phyloP scores from a whole-genome alignment of 257 asterid species.

The Prunella vulgaris region DNA sequence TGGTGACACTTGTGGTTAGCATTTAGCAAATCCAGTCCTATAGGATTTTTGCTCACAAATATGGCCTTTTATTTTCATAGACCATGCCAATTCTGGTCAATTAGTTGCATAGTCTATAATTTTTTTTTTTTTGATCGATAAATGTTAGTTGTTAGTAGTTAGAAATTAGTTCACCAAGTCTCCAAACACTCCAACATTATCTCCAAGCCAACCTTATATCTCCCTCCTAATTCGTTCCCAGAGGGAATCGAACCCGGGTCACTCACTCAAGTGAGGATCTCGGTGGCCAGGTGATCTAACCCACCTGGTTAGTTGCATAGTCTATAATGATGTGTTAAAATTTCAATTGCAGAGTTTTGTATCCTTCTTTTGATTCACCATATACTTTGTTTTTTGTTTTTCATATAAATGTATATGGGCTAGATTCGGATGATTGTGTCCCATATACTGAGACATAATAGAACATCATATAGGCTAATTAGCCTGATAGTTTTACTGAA shows the following conservation, averaged over 20 bases:
- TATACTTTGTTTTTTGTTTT: neutral
- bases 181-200: too few relatives aligned
- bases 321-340: slow-evolving; percentile 1
- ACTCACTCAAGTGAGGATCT: too few relatives aligned
- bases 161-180: too few relatives aligned
- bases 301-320: neutral
- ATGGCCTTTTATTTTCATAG: neutral
- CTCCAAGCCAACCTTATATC: too few relatives aligned
- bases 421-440: neutral
- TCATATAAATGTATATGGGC: neutral
- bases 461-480: neutral
- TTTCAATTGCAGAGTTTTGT: slow-evolving; percentile 1
- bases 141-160: too few relatives aligned
- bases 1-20: too few relatives aligned
- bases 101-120: neutral
- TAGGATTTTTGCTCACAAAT: too few relatives aligned
- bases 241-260: too few relatives aligned
- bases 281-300: too few relatives aligned
- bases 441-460: neutral
- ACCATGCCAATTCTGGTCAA: slow-evolving; percentile 8
- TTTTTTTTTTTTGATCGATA: too few relatives aligned
- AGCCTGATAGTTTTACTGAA: neutral
- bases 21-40: too few relatives aligned
- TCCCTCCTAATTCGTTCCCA: too few relatives aligned
- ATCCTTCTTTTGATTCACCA: neutral